Evolutionary conservation across 2,329 filamentous ascomycete species (phyloP), one percentile per base, ranked within the genome.

Genomic region (Pezicula carpinea): DNA sequence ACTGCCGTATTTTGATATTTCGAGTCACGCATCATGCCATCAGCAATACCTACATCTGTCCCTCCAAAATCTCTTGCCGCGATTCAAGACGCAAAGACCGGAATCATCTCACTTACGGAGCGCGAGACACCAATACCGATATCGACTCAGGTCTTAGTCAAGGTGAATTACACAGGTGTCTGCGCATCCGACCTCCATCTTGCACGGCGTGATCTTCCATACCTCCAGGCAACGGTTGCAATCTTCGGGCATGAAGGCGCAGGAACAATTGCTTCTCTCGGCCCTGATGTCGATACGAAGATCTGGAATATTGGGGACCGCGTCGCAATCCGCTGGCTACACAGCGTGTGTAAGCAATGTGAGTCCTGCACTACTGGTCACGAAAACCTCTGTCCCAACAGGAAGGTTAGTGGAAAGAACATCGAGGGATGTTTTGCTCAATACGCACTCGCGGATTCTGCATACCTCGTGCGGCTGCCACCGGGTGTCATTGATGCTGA

Each of bases 161-260:
- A 92, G 70, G 77, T 93, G 76, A 89, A 89, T 69, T 93, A 80
- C 76, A 85, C 84, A 26, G 89, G 89, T 64, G 87, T 93, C 59
- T 93, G 88, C 76, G 88, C 92, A 74, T 91, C 88, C 33, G 88
- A 93, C 64, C 76, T 82, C 3, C 79, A 83, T 64, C 87, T 87
- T 60, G 79, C 90, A 71, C 85, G 87, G 54, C 89, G 89, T 49
- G 89, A 95, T 72, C 95, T 89, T 88, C 89, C 89, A 39, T 69
- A 95, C 35, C 65, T 74, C 19, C 78, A 79, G 63, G 93, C 92
- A 72, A 72, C 90, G 55, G 88, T 89, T 36, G 78, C 95, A 15
- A 83, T 83, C 4, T 82, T 82, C 39, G 82, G 82, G 7, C 82
- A 86, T 59, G 82, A 85, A 63, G 82, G 82, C 22, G 76, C 85